Evolutionary conservation across 257 asterid species (phyloP).

Genomic region (Plantago elongata): DNA sequence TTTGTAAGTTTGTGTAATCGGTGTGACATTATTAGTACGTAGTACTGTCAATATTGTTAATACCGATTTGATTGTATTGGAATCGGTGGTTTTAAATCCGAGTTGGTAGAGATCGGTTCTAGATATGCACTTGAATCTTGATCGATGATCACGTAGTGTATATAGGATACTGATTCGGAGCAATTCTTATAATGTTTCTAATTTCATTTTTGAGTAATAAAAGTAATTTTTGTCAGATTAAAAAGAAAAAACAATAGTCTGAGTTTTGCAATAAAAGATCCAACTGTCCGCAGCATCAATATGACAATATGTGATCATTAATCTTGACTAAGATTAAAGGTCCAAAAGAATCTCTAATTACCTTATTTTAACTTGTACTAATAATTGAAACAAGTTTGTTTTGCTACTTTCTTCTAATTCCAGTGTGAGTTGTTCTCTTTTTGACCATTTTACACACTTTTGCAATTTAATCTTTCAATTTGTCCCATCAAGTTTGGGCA

Average conservation of each 20-base stretch:
- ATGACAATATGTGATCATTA: slow-evolving; percentile 31
- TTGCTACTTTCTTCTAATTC: slow-evolving; percentile 23
- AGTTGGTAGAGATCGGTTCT: no score
- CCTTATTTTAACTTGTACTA: slow-evolving; percentile 24
- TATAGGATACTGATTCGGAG: no score
- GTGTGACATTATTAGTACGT: no score
- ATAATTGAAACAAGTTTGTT: slow-evolving; percentile 24
- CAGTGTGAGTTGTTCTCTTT: slow-evolving; percentile 19
- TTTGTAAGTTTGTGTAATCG: no score
- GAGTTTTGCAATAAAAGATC: slow-evolving; percentile 9
- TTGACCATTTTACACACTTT: slow-evolving; percentile 24
- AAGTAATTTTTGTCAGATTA: no score
- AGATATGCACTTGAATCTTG: no score
- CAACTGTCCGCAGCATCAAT: slow-evolving; percentile 36
- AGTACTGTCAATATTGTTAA: no score
- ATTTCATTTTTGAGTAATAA: no score
- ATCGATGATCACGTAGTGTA: no score
- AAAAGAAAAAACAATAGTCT: neutral
- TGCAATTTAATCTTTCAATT: slow-evolving; percentile 1
- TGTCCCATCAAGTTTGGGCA: slow-evolving; percentile 22
- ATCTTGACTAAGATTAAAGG: slow-evolving; percentile 30
- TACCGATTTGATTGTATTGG: no score
- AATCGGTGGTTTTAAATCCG: no score
- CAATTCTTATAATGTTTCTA: no score
- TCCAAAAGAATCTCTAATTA: slow-evolving; percentile 23